A percentile compares a stretch with the other conserved stretches of the same genome.
Evolutionary conservation across 108 stramenopile species (phyloP).

Genomic region (Nitzschia inconspicua): DNA sequence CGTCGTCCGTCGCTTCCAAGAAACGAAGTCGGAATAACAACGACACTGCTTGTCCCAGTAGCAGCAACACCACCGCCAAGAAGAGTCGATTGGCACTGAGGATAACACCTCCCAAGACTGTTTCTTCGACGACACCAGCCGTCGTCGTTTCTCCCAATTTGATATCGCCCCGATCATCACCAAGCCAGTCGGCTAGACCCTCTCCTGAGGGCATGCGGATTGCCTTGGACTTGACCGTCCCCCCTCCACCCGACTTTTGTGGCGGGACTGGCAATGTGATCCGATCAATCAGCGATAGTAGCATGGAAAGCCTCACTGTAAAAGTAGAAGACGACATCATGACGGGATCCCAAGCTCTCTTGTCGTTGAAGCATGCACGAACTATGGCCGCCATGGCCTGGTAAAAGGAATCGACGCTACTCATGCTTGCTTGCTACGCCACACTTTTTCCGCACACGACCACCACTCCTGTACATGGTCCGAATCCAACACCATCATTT

Average conservation of each 20-base stretch:
- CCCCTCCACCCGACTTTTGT: not conserved
- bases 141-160: too few relatives aligned
- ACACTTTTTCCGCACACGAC: too few relatives aligned
- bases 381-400: not conserved
- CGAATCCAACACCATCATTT: too few relatives aligned
- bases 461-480: too few relatives aligned
- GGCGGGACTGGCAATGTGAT: not conserved
- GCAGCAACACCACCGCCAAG: not conserved
- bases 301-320: not conserved
- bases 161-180: too few relatives aligned
- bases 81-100: not conserved
- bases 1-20: not conserved
- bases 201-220: conserved; percentile 1
- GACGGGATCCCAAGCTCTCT: conserved; percentile 48
- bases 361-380: conserved; percentile 30
- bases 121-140: conserved; percentile 9
- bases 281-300: not conserved
- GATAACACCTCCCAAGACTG: not conserved
- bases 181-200: not conserved
- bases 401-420: too few relatives aligned
- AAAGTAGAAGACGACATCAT: conserved; percentile 41
- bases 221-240: conserved; percentile 27
- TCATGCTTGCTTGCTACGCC: too few relatives aligned
- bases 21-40: not conserved
- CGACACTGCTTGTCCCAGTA: not conserved